These are phyloP conservation scores for Yamadazyma mexicana DNA, from an alignment of 1,139 yeast species.

Conservation along the genomic window DNA sequence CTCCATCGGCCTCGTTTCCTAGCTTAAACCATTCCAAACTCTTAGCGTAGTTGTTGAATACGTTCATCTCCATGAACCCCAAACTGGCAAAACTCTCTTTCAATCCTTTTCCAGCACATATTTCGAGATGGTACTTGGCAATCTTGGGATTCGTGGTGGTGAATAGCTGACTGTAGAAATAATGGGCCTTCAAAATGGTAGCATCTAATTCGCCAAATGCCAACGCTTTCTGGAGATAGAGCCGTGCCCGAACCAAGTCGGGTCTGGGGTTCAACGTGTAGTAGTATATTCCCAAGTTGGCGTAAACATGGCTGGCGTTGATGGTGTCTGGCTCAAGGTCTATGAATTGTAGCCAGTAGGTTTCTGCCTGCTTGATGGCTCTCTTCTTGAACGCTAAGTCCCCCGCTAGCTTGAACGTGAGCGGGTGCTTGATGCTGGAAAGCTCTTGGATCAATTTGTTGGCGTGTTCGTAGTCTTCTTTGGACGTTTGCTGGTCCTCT, in stretches of 20 bases:
- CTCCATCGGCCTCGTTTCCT: slow-evolving; percentile 64
- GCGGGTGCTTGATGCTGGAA: slow-evolving; percentile 63
- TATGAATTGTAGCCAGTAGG: slow-evolving; percentile 62
- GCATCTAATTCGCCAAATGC: slow-evolving; percentile 55
- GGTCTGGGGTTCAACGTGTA: slow-evolving; percentile 39
- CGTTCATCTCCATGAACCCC: slow-evolving; percentile 76
- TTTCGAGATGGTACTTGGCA: slow-evolving; percentile 69
- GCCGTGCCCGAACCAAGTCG: slow-evolving; percentile 51
- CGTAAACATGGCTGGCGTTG: slow-evolving; percentile 70
- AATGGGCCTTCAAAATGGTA: slow-evolving; percentile 68
- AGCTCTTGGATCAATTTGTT: slow-evolving; percentile 59
- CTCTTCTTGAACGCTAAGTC: slow-evolving; percentile 60
- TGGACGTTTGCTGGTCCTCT: slow-evolving; percentile 27
- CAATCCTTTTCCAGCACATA: slow-evolving; percentile 75
- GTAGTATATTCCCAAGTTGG: slow-evolving; percentile 65
- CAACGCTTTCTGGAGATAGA: slow-evolving; percentile 62
- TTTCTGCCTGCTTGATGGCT: slow-evolving; percentile 50
- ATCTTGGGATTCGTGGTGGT: slow-evolving; percentile 55
- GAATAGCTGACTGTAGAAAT: slow-evolving; percentile 70
- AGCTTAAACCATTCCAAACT: slow-evolving; percentile 84
- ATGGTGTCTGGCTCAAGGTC: slow-evolving; percentile 54
- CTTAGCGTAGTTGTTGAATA: slow-evolving; percentile 52
- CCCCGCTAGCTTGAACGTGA: slow-evolving; percentile 71
- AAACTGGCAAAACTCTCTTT: slow-evolving; percentile 72
- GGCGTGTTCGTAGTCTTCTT: slow-evolving; percentile 64